phyloP scores from a whole-genome alignment of 2,329 filamentous ascomycete genomes.

The Periglandula ipomoeae region DNA sequence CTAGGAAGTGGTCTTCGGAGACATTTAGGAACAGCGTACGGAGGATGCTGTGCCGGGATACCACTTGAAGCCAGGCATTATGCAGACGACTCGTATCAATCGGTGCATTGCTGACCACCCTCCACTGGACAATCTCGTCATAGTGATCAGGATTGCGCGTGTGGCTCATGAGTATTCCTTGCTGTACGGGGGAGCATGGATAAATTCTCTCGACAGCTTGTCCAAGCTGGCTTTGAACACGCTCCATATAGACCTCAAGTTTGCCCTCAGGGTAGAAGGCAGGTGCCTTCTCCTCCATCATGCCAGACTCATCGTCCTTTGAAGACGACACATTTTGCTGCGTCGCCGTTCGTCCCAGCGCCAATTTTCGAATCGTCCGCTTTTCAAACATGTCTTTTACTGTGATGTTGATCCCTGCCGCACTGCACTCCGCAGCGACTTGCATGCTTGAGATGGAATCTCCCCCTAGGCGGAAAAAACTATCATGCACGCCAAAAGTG shows the following conservation, averaged over 20 bases:
- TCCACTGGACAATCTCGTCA: background rate
- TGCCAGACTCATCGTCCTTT: background rate
- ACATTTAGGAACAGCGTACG: slow-evolving; percentile 4
- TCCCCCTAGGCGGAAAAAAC: slow-evolving; percentile 1
- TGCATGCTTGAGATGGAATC: slow-evolving; percentile 1
- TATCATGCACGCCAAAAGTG: background rate
- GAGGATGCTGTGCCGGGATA: slow-evolving; percentile 5
- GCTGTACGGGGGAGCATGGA: slow-evolving; percentile 28
- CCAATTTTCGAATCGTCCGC: background rate
- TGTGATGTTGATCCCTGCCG: background rate
- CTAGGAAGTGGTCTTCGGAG: background rate
- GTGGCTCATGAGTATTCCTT: slow-evolving; percentile 26
- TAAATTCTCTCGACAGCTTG: slow-evolving; percentile 21
- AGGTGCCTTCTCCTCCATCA: background rate
- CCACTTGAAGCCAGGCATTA: slow-evolving; percentile 9
- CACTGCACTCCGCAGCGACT: background rate
- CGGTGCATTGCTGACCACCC: background rate
- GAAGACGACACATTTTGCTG: background rate
- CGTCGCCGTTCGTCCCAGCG: background rate
- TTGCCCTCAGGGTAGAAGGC: background rate
- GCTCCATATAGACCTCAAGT: background rate
- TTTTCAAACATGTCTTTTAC: background rate
- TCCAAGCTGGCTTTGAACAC: background rate
- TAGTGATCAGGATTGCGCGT: slow-evolving; percentile 8
- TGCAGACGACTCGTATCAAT: slow-evolving; percentile 5